These are phyloP conservation scores for Fomitopsis pinicola DNA, from an alignment of 1,284 basidiomycete species.

Conservation along the genomic window DNA sequence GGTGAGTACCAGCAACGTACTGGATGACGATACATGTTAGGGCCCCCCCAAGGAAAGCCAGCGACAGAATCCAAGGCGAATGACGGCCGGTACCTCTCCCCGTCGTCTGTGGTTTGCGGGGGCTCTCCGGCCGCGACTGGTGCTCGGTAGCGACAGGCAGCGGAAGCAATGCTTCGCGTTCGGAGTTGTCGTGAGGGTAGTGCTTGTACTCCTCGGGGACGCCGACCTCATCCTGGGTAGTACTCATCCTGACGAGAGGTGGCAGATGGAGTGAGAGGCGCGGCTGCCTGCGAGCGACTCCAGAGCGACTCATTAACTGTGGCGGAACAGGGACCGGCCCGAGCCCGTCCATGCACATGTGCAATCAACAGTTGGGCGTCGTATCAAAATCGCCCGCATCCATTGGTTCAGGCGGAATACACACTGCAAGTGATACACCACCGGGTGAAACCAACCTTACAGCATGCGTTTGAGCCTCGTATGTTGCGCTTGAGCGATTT, in stretches of 20 bases:
- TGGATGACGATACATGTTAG: constrained; percentile 5
- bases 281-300: background rate
- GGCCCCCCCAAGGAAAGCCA: constrained; percentile 6
- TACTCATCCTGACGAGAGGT: background rate
- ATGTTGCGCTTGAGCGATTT: too few relatives aligned
- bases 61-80: constrained; percentile 1
- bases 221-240: background rate
- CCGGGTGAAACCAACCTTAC: too few relatives aligned
- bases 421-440: too few relatives aligned
- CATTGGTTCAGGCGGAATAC: too few relatives aligned
- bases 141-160: background rate
- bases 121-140: background rate
- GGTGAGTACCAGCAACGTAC: constrained; percentile 1
- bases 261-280: too few relatives aligned
- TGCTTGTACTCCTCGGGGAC: constrained; percentile 8
- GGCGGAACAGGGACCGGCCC: background rate
- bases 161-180: constrained; percentile 8
- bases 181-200: background rate
- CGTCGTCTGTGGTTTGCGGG: background rate
- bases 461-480: too few relatives aligned
- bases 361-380: too few relatives aligned
- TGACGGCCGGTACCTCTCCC: background rate
- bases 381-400: too few relatives aligned
- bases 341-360: background rate
- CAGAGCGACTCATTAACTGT: background rate